Percentiles rank a stretch among this genome's conserved stretches.
phyloP scores from a whole-genome alignment of 164 flowering plant genomes.

The Stephania japonica region DNA sequence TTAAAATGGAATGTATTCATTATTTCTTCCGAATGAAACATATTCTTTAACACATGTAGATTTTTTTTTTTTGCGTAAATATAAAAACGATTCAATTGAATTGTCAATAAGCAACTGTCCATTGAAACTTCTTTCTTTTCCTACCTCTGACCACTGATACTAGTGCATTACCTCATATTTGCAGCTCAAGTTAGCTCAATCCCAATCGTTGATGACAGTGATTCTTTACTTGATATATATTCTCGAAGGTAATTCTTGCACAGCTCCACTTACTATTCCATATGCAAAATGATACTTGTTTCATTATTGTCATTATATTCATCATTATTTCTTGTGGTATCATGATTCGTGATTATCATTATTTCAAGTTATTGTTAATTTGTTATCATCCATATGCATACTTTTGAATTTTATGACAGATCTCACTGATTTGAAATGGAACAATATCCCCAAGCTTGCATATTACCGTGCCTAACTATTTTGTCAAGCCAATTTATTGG shows the following conservation, averaged over 20 bases:
- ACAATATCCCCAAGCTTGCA: background rate
- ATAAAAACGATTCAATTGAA: background rate
- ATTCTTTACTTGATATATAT: conserved; percentile 76
- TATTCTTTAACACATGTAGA: no score
- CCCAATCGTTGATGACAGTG: conserved; percentile 88
- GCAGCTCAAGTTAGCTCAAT: conserved; percentile 90
- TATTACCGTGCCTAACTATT: background rate
- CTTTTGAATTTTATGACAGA: background rate
- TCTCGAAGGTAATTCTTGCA: conserved; percentile 65
- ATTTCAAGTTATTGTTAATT: background rate
- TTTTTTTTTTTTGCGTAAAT: no score
- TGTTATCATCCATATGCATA: background rate
- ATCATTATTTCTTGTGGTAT: background rate
- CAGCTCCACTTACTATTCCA: background rate
- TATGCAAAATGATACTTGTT: background rate
- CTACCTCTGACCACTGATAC: conserved; percentile 1
- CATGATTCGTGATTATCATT: background rate
- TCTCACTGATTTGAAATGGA: background rate
- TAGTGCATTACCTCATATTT: conserved; percentile 8
- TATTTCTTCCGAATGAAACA: no score
- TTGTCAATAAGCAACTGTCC: background rate
- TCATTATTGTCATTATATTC: background rate
- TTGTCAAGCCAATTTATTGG: background rate
- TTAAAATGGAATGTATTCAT: no score
- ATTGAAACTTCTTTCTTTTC: background rate